Evolutionary conservation across 148 eudicot genomes (phyloP).

Genomic region (Tetragonia tetragonoides): DNA sequence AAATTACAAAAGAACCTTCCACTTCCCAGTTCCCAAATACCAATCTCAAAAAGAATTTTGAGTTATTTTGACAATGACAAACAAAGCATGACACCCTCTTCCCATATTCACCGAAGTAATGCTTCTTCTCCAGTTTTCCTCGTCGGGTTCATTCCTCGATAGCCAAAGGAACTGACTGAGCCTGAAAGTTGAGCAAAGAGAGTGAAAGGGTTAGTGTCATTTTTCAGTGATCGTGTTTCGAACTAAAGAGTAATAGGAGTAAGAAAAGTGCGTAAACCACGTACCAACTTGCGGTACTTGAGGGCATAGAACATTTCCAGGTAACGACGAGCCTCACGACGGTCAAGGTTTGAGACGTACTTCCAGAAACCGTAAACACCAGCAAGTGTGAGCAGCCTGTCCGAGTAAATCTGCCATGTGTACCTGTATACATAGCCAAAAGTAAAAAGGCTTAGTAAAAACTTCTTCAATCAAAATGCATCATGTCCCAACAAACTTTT

Average conservation of each 20-base stretch:
- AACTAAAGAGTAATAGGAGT: neutral
- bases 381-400: conserved; percentile 79
- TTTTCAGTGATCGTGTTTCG: neutral
- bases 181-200: conserved; percentile 39
- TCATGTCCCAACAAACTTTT: neutral
- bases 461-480: neutral
- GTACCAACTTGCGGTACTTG: conserved; percentile 83
- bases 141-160: conserved; percentile 42
- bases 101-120: conserved; percentile 11
- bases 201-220: neutral
- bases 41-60: conserved; percentile 38
- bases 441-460: neutral
- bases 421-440: conserved; percentile 41
- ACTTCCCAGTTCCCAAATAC: neutral
- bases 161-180: conserved; percentile 84
- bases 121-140: neutral
- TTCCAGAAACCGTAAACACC: conserved; percentile 99
- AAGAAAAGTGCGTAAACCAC: conserved; percentile 10
- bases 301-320: conserved; percentile 97
- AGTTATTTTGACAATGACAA: conserved; percentile 28
- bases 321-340: conserved; percentile 86
- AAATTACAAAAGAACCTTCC: conserved; percentile 11
- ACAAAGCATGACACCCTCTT: conserved; percentile 13
- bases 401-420: conserved; percentile 95
- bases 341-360: conserved; percentile 86